phyloP scores from a whole-genome alignment of 768 basidiomycete species.

The Hygrocybe punicea region DNA sequence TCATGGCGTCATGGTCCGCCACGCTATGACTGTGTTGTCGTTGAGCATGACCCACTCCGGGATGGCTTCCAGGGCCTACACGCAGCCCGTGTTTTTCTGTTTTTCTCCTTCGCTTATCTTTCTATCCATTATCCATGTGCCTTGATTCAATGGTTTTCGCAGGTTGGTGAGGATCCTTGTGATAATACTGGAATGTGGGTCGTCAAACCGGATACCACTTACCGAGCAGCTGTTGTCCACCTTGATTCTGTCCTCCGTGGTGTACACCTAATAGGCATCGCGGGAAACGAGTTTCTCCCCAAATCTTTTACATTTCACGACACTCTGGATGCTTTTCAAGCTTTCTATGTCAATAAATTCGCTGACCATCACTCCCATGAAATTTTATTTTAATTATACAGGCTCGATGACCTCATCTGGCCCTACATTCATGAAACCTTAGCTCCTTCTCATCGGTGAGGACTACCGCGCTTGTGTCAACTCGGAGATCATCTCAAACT shows the following conservation, averaged over 20 bases:
- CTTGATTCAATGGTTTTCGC: conserved; percentile 26
- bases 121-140: conserved; percentile 21
- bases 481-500: too few relatives aligned
- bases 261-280: conserved; percentile 21
- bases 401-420: too few relatives aligned
- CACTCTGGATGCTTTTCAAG: conserved; percentile 23
- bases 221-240: background rate
- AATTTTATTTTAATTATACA: conserved; percentile 8
- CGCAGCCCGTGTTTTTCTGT: conserved; percentile 19
- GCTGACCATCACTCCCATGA: conserved; percentile 32
- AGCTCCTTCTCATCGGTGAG: too few relatives aligned
- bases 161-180: conserved; percentile 15
- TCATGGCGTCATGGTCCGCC: conserved; percentile 19
- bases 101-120: conserved; percentile 22
- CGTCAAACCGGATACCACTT: conserved; percentile 14
- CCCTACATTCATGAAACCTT: too few relatives aligned
- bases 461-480: too few relatives aligned
- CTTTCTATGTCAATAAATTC: conserved; percentile 8
- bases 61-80: conserved; percentile 20
- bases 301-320: conserved; percentile 16
- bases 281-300: conserved; percentile 20
- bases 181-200: conserved; percentile 24
- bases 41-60: conserved; percentile 11
- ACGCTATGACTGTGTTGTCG: conserved; percentile 21
- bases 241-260: conserved; percentile 27